Evolutionary conservation across 139 green algal genomes (phyloP), one percentile per base, ranked within the genome.

Genomic region (Coelastrella sp.): DNA sequence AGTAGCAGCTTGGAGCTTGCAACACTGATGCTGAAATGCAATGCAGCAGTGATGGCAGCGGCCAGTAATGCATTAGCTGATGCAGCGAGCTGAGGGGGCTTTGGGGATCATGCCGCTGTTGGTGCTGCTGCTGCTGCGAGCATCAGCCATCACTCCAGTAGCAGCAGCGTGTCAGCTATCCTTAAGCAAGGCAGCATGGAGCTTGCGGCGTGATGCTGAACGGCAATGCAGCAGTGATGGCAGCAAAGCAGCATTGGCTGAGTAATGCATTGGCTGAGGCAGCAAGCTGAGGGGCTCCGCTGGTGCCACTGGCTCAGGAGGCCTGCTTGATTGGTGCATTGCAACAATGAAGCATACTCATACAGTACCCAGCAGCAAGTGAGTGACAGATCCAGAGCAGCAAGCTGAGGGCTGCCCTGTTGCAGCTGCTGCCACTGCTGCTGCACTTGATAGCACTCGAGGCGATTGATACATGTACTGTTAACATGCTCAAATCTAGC

Each of bases 251-350:
- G n/a, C n/a, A n/a, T n/a, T n/a, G n/a, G n/a, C n/a, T 58, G 4
- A 85, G 79, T 59, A 73, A 85, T 5, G 79, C 79, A 19, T 8
- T 85, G 19, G 79, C 79, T n/a, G 79, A 85, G 20, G 79, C 79
- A 47, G 79, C 79, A 47, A 47, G 32, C 32, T 47, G 32, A 47
- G 32, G 32, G 32, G 32, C 32, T 47, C 32, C 32, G n/a, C n/a
- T n/a, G n/a, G n/a, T n/a, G n/a, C n/a, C n/a, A n/a, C n/a, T n/a
- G n/a, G n/a, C n/a, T n/a, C n/a, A n/a, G n/a, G n/a, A n/a, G n/a
- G n/a, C n/a, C n/a, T n/a, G n/a, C n/a, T n/a, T n/a, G n/a, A n/a
- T n/a, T n/a, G n/a, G n/a, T n/a, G n/a, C n/a, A n/a, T n/a, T n/a
- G n/a, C n/a, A n/a, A n/a, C n/a, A n/a, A n/a, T n/a, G n/a, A n/a